Evolutionary conservation across 495 filamentous ascomycete genomes (phyloP).

Genomic region (Lophium mytilinum): DNA sequence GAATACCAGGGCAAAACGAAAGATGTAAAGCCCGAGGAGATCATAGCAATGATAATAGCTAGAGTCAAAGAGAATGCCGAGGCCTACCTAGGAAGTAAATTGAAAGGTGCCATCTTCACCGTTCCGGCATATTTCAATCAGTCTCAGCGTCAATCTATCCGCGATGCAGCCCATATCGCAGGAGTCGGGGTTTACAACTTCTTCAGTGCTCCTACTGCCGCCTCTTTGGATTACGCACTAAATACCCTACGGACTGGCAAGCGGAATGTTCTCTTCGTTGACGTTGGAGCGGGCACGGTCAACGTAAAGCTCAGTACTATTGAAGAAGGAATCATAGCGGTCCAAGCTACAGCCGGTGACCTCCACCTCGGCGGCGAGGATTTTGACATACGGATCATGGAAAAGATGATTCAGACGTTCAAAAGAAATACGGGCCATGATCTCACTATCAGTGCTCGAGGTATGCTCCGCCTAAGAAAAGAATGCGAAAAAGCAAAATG

Average conservation of each 20-base stretch:
- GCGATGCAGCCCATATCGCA: conserved; percentile 95
- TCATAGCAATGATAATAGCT: conserved; percentile 93
- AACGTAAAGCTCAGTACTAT: conserved; percentile 98
- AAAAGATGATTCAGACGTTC: conserved; percentile 94
- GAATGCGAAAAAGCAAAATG: conserved; percentile 99
- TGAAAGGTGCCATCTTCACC: conserved; percentile 94
- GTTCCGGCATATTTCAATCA: conserved; percentile 99
- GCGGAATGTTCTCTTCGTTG: conserved; percentile 41
- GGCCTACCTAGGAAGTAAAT: conserved; percentile 90
- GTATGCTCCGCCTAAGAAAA: conserved; percentile 99
- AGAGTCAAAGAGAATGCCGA: conserved; percentile 99
- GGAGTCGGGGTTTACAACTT: conserved; percentile 98
- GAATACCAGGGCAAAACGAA: conserved; percentile 65
- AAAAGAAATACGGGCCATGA: conserved; percentile 96
- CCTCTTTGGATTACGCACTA: conserved; percentile 38
- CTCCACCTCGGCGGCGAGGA: conserved; percentile 99
- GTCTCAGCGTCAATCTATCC: conserved; percentile 97
- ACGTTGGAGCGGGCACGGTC: conserved; percentile 99
- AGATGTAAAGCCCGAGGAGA: conserved; percentile 92
- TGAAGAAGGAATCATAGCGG: conserved; percentile 95
- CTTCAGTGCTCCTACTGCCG: conserved; percentile 61
- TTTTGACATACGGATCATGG: conserved; percentile 97
- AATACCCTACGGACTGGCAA: conserved; percentile 32
- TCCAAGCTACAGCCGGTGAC: conserved; percentile 95
- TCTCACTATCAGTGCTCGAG: conserved; percentile 89